These are phyloP conservation scores for Clavispora asparagi DNA, from an alignment of 805 yeast species.

Conservation along the genomic window DNA sequence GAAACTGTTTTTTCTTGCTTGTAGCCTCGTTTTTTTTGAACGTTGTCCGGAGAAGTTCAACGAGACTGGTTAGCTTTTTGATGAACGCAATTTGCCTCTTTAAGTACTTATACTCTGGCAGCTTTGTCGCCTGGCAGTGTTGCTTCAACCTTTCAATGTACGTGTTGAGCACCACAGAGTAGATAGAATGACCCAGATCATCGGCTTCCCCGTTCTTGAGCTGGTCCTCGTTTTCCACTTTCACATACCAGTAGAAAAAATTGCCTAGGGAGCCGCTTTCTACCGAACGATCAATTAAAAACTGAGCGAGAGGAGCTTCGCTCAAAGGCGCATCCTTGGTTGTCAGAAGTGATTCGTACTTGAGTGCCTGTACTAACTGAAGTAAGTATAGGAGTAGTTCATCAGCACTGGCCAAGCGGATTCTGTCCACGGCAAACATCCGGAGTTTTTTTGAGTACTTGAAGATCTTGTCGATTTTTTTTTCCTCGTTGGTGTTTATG, in stretches of 20 bases:
- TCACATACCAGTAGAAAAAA: constrained; percentile 86
- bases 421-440: constrained; percentile 81
- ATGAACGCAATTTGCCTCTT: constrained; percentile 69
- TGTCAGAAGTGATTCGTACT: constrained; percentile 53
- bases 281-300: constrained; percentile 68
- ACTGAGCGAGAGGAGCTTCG: constrained; percentile 64
- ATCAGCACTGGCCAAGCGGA: constrained; percentile 70
- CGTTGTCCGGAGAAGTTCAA: constrained; percentile 53
- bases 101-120: constrained; percentile 32
- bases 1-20: constrained; percentile 63
- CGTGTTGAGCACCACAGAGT: constrained; percentile 32
- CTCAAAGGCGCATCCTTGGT: constrained; percentile 14
- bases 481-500: constrained; percentile 19
- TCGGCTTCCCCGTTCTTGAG: constrained; percentile 6
- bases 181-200: constrained; percentile 16
- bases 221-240: constrained; percentile 77
- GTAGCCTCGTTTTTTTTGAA: constrained; percentile 67
- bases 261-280: constrained; percentile 66
- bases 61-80: constrained; percentile 56
- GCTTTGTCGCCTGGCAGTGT: constrained; percentile 21
- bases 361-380: constrained; percentile 87
- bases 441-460: constrained; percentile 56
- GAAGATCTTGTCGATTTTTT: constrained; percentile 27
- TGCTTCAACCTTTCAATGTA: constrained; percentile 34
- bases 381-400: constrained; percentile 78